A percentile compares a stretch with the other conserved stretches of the same genome.
Evolutionary conservation across 2,329 filamentous ascomycete genomes (phyloP).

Genomic region (Monilinia polystroma): DNA sequence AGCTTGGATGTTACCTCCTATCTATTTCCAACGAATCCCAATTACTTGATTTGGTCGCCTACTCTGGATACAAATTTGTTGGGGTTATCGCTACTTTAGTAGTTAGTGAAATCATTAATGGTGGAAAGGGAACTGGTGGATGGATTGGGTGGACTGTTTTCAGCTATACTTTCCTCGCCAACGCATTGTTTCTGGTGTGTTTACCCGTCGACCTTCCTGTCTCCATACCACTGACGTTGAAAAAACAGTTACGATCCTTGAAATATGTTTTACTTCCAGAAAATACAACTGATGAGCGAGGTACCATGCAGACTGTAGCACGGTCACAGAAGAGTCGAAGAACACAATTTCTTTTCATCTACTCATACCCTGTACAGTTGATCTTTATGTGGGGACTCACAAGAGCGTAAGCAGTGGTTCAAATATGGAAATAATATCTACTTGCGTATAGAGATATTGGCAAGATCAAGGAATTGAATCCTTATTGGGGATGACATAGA

Average conservation of each 20-base stretch:
- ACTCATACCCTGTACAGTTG: constrained; percentile 92
- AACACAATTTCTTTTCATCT: constrained; percentile 89
- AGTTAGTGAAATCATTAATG: constrained; percentile 73
- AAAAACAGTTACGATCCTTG: constrained; percentile 77
- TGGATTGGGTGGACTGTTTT: constrained; percentile 90
- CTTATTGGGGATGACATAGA: background rate
- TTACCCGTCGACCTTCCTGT: background rate
- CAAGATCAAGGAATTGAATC: constrained; percentile 11
- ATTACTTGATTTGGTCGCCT: constrained; percentile 89
- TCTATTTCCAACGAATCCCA: constrained; percentile 94
- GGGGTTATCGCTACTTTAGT: constrained; percentile 89
- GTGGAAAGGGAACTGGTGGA: constrained; percentile 77
- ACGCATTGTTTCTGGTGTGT: constrained; percentile 89
- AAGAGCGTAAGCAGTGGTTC: constrained; percentile 27
- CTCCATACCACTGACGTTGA: constrained; percentile 3
- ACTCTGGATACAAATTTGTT: constrained; percentile 98
- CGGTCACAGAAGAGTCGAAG: constrained; percentile 82
- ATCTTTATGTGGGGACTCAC: constrained; percentile 87
- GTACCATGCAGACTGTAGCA: constrained; percentile 67
- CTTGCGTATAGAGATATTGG: constrained; percentile 10
- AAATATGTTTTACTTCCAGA: constrained; percentile 95
- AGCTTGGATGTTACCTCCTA: constrained; percentile 89
- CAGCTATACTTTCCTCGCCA: constrained; percentile 86
- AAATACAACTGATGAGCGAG: constrained; percentile 61
- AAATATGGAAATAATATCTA: constrained; percentile 3